phyloP scores from a whole-genome alignment of 345 rosid species.

The Hypericum androsaemum region DNA sequence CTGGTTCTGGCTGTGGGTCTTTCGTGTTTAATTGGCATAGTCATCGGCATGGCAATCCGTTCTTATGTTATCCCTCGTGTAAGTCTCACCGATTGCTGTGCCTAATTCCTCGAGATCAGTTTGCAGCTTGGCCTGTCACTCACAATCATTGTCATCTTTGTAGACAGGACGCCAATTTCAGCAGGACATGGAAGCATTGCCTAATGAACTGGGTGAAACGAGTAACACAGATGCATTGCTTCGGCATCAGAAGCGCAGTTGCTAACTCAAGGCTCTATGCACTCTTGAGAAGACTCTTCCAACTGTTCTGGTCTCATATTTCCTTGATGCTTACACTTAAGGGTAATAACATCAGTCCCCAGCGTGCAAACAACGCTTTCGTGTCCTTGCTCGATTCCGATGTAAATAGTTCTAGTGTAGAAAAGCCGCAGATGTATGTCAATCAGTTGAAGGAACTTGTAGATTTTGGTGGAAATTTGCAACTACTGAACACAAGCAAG shows the following conservation, averaged over 20 bases:
- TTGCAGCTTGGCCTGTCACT: constrained; percentile 16
- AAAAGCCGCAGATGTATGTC: constrained; percentile 6
- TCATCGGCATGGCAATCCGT: constrained; percentile 25
- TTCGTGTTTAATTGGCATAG: constrained; percentile 35
- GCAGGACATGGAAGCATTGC: constrained; percentile 62
- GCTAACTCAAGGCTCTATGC: constrained; percentile 27
- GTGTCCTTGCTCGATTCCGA: constrained; percentile 31
- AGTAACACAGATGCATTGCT: constrained; percentile 38
- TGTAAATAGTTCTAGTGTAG: constrained; percentile 13
- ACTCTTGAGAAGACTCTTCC: constrained; percentile 29
- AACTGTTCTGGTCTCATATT: constrained; percentile 43
- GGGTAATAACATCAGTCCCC: constrained; percentile 25
- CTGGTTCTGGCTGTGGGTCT: constrained; percentile 29
- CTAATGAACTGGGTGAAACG: constrained; percentile 49
- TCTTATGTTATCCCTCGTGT: constrained; percentile 30
- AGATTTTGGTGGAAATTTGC: constrained; percentile 14
- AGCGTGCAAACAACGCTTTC: constrained; percentile 4
- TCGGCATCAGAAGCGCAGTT: constrained; percentile 47
- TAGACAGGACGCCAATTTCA: constrained; percentile 50
- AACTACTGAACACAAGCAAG: constrained; percentile 1
- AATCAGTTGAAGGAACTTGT: constrained; percentile 31
- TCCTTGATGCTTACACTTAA: constrained; percentile 49
- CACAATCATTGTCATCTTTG: constrained; percentile 20
- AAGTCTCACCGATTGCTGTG: constrained; percentile 18
- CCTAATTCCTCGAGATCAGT: not conserved